Base-by-base conservation (phyloP, 768 basidiomycete species). In the Tulasnella calospora region DNA sequence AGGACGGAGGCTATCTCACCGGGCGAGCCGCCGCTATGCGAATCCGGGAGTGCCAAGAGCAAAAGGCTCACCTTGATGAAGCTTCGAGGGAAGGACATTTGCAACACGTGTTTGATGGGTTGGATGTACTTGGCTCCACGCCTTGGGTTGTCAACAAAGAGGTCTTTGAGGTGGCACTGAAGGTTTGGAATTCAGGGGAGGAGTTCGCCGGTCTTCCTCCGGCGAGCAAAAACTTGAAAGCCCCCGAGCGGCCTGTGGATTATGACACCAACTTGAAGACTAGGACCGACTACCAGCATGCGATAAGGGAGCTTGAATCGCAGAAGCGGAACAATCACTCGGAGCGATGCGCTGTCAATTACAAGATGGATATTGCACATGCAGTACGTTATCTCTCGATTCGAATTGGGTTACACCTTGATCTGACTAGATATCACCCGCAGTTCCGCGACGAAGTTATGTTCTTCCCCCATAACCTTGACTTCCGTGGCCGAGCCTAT, bases 401-500 rank as follows among this genome's bases (percentile, higher is more conserved):
- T 30, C 12, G 51, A 57, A 61, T 51, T 8, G 36, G 67, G 3
- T 44, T 27, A 19, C 7, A 35, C 8, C 12, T 23, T 8, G 12
- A 47, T 35, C 69, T 74, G 15, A 72, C 71, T 80, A 33, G 79
- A 70, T 10, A 13, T 79, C 2, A n/a, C 8, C 33, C 36, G 3
- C 78, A 94, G 92, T 98, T 96, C 88, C 86, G 96, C 73, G 90
- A 90, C 76, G 97, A 98, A 81, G 90, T 86, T 0, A 91, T 99
- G 83, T 99, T 95, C 85, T 87, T 96, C 73, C 96, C 97, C 0
- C 97, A 99, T 84, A 98, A 98, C 84, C 87, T 98, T 81, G 98
- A 99, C 85, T 99, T 99, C 88, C 91, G 97, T 79, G 98, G 98
- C 10, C 92, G 97, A 74, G 95, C 97, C 0, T 99, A 99, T 83